Evolutionary conservation across 2,329 filamentous ascomycete genomes (phyloP), one percentile per base, ranked within the genome.

Genomic region (Penicillium digitatum): DNA sequence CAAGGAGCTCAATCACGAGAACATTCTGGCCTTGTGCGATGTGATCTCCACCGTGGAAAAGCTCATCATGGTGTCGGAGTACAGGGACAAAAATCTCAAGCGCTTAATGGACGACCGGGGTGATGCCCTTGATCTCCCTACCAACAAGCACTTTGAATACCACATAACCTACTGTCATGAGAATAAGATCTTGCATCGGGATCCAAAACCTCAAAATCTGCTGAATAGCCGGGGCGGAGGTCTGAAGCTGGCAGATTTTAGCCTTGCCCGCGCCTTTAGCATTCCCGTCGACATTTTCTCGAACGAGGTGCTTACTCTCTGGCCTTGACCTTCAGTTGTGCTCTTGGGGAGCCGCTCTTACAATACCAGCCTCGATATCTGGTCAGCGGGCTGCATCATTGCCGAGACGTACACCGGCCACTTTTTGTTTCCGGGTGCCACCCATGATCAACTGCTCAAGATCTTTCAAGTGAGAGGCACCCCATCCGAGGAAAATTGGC

Each of bases 1-100:
- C 93, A 97, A 99, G 77, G 93, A 97, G 76, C 83, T 99, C 63
- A 97, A 97, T 76, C 93, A 99, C 76, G 91, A 96, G 73, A 96
- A 96, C 72, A 96, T 99, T 63, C 91, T 99, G 66, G 89, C 87
- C 56, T 85, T 99, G 5, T 90, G 97, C 81, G 94, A 99, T 80
- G 94, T 99, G 53, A 97, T 99, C 67, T 94, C 99, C 75, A 97
- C 93, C 54, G 94, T 97, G 79, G 97, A 96, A 78, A 99, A 97
- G 75, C 85, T 99, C 55, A 97, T 97, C 92, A 86, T 99, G 37
- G 94, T 99, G 10, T 97, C 97, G 66, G 94, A 99, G 75, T 96
- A 87, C 76, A 96, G 99, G 92, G 94, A 99, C 75, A 91, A 92
- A 71, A 94, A 99, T 69, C 79, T 99, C 8, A 99, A 97, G 80